These are phyloP conservation scores for Penicillium sp. DNA, from an alignment of 2,329 filamentous ascomycete genomes.

Conservation along the genomic window DNA sequence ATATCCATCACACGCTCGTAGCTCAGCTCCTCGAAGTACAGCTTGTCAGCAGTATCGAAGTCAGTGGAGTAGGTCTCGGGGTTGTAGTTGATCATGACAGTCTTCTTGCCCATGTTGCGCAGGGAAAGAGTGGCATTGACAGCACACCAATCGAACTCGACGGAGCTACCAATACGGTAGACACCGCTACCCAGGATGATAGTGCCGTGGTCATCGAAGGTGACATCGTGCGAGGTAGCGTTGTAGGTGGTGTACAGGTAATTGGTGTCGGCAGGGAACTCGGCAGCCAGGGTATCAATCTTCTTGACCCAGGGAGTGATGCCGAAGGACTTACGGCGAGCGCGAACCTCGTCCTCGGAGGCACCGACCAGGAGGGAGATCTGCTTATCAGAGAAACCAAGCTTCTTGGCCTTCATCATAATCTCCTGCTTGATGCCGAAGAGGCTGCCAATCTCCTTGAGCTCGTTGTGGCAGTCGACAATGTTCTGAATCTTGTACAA, in stretches of 20 bases:
- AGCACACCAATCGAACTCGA: conserved; percentile 99
- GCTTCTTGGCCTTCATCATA: conserved; percentile 89
- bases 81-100: conserved; percentile 94
- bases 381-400: conserved; percentile 96
- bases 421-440: conserved; percentile 85
- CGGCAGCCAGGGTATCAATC: conserved; percentile 95
- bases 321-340: conserved; percentile 78
- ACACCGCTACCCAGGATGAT: conserved; percentile 91
- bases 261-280: conserved; percentile 93
- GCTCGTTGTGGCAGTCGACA: conserved; percentile 82
- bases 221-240: conserved; percentile 87
- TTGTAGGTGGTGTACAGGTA: conserved; percentile 99
- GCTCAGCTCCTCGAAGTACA: conserved; percentile 96
- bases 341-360: conserved; percentile 86
- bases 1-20: conserved; percentile 99
- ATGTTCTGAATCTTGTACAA: conserved; percentile 97
- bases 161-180: conserved; percentile 95
- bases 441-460: conserved; percentile 80
- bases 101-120: conserved; percentile 88
- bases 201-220: conserved; percentile 87
- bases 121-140: conserved; percentile 85
- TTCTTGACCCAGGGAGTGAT: conserved; percentile 97
- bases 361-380: conserved; percentile 83
- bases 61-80: conserved; percentile 82
- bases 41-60: conserved; percentile 82